phyloP scores from a whole-genome alignment of 305 asterid genomes.

The Fraxinus sp. region DNA sequence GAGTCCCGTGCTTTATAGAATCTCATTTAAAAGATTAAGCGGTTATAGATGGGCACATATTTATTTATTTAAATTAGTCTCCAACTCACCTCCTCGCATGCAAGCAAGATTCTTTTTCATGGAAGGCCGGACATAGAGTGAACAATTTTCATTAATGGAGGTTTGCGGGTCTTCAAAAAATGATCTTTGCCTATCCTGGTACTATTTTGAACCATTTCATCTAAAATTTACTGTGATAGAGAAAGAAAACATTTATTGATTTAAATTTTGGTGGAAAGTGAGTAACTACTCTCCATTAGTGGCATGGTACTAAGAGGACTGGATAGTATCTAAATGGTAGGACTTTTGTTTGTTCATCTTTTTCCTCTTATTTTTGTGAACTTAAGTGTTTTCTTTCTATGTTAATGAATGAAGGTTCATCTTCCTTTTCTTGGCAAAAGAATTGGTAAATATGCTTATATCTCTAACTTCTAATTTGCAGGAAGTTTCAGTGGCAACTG shows the following conservation, averaged over 20 bases:
- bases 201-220: neutral
- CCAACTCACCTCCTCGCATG: neutral
- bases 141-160: neutral
- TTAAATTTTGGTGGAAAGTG: neutral
- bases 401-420: neutral
- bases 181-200: neutral
- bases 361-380: neutral
- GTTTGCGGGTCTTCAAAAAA: neutral
- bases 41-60: neutral
- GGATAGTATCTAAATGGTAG: neutral
- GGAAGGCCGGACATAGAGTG: neutral
- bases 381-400: neutral
- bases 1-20: neutral
- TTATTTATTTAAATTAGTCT: neutral
- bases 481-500: slow-evolving; percentile 28
- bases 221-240: neutral
- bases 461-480: slow-evolving; percentile 33
- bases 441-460: neutral
- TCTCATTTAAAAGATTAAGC: neutral
- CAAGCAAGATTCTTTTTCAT: neutral
- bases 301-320: neutral
- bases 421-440: neutral
- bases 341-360: neutral
- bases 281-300: neutral
- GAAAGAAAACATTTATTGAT: neutral